phyloP scores from a whole-genome alignment of 202 grass and related monocot genomes.

The Zizania palustris region DNA sequence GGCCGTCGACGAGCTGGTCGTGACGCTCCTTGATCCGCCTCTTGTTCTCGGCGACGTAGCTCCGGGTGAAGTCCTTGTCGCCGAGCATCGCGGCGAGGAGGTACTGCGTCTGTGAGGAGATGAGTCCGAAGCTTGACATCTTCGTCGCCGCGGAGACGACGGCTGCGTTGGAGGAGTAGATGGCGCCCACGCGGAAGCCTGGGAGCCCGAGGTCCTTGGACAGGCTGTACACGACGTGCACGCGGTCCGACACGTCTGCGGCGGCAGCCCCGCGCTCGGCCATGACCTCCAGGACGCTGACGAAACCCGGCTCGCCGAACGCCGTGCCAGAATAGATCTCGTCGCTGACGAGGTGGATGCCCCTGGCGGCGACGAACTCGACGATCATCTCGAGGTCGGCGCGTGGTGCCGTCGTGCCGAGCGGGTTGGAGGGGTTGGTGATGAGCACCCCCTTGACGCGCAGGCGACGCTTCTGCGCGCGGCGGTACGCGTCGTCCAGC shows the following conservation, averaged over 20 bases:
- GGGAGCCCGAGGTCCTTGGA: conserved; percentile 86
- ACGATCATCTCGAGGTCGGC: conserved; percentile 39
- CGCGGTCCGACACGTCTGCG: conserved; percentile 13
- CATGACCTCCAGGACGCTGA: not conserved
- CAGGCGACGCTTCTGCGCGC: conserved; percentile 44
- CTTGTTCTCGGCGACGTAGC: conserved; percentile 57
- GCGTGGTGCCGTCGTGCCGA: conserved; percentile 38
- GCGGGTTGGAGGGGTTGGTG: conserved; percentile 14
- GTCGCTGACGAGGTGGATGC: conserved; percentile 44
- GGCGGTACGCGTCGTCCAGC: conserved; percentile 33
- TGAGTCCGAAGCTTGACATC: conserved; percentile 84
- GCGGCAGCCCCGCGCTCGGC: not conserved
- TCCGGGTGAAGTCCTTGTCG: conserved; percentile 45
- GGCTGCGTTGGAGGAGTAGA: conserved; percentile 64
- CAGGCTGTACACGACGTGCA: conserved; percentile 85
- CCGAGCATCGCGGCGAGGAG: conserved; percentile 63
- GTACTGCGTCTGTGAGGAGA: conserved; percentile 79
- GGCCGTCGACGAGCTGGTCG: conserved; percentile 46
- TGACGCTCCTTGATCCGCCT: conserved; percentile 49
- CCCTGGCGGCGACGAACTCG: conserved; percentile 35
- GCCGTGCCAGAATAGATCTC: not conserved
- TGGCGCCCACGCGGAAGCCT: conserved; percentile 61
- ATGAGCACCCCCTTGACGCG: conserved; percentile 46
- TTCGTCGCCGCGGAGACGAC: conserved; percentile 64
- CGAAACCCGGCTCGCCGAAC: not conserved